Conservation (phyloP, 805 yeast genomes). For the Candida tallmaniae region DNA sequence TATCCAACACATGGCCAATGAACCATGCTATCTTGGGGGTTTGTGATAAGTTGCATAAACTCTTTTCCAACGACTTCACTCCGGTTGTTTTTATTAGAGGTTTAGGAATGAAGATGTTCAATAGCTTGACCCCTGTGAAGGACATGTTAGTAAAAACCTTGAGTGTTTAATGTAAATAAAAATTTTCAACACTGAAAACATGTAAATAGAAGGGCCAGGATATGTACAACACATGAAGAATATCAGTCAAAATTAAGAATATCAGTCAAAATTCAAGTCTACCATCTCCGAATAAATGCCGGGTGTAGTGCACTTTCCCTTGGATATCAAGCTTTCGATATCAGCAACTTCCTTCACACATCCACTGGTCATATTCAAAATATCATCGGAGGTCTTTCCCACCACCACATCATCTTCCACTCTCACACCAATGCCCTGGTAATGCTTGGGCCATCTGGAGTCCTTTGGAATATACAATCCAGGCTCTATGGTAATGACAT, state of each 20-base stretch:
- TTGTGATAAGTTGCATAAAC: conserved; percentile 87
- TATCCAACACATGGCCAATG: conserved; percentile 72
- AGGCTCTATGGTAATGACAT: conserved; percentile 93
- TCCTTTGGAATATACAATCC: conserved; percentile 85
- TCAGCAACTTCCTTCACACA: conserved; percentile 85
- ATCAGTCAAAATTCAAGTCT: conserved; percentile 19
- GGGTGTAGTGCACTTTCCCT: conserved; percentile 53
- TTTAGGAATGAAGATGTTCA: conserved; percentile 67
- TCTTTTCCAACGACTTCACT: conserved; percentile 66
- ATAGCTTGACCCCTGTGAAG: conserved; percentile 62
- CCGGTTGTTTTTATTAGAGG: conserved; percentile 77
- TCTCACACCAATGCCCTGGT: conserved; percentile 86
- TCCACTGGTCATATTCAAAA: conserved; percentile 60
- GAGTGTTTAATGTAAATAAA: conserved; percentile 14
- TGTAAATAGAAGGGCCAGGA: background rate
- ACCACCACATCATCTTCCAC: conserved; percentile 92
- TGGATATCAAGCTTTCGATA: conserved; percentile 61
- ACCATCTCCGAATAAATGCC: conserved; percentile 32
- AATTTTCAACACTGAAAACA: background rate
- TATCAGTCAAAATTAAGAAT: conserved; percentile 16
- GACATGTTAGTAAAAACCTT: conserved; percentile 55
- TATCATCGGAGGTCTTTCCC: conserved; percentile 52
- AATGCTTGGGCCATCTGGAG: conserved; percentile 65
- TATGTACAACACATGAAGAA: too few relatives aligned
- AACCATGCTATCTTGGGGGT: conserved; percentile 82